phyloP scores from a whole-genome alignment of 768 basidiomycete species.

The Kwoniella shandongensis region DNA sequence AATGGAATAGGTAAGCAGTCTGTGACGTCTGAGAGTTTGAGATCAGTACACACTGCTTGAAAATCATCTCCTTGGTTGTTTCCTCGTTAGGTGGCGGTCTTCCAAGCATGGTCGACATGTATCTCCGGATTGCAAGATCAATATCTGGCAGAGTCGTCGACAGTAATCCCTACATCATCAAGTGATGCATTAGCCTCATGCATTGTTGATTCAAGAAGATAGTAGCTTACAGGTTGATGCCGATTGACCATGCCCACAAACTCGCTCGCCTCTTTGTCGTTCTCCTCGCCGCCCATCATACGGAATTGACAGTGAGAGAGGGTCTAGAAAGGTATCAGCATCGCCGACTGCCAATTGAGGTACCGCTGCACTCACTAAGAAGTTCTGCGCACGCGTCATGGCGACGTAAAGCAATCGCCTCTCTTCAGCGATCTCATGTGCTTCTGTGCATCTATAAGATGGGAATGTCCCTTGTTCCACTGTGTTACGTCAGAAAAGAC shows the following conservation, averaged over 20 bases:
- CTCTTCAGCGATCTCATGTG: constrained; percentile 78
- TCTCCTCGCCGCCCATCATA: constrained; percentile 59
- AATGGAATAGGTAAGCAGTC: not conserved
- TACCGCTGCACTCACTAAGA: constrained; percentile 56
- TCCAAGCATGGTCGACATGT: constrained; percentile 62
- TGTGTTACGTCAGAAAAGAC: constrained; percentile 42
- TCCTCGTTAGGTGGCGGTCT: constrained; percentile 36
- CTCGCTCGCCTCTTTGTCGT: constrained; percentile 60
- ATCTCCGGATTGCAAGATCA: constrained; percentile 56
- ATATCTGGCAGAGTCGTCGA: constrained; percentile 57
- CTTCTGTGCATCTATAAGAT: constrained; percentile 60
- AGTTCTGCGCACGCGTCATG: constrained; percentile 76
- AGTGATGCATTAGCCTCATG: not conserved
- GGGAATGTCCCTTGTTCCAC: constrained; percentile 76
- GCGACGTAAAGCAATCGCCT: constrained; percentile 83
- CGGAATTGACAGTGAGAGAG: constrained; percentile 45
- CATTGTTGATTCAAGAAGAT: not conserved
- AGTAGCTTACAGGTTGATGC: constrained; percentile 56
- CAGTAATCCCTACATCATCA: constrained; percentile 55
- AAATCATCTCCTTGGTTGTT: constrained; percentile 38
- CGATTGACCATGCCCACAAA: constrained; percentile 61
- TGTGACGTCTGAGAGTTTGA: not conserved
- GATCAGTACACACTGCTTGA: constrained; percentile 36
- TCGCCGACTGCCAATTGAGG: not conserved
- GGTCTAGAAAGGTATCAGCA: constrained; percentile 27